Evolutionary conservation across 116 monocot species (phyloP).

Genomic region (Posidonia oceanica): DNA sequence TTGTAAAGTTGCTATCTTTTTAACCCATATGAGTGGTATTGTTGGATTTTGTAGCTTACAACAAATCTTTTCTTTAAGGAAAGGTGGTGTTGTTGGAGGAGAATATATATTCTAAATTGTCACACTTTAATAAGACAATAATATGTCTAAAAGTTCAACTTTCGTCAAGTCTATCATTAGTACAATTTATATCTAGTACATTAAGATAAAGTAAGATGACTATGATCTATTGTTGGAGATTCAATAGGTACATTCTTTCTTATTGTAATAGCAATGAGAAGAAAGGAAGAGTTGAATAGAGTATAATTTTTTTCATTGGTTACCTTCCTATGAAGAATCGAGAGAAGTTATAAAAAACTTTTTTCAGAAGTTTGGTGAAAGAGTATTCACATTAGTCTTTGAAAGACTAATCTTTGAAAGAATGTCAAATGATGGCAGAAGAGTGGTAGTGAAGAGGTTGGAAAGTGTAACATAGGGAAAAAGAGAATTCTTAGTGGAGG

Average conservation of each 20-base stretch:
- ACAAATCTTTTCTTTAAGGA: background rate
- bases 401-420: too few relatives aligned
- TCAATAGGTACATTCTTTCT: background rate
- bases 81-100: background rate
- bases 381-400: too few relatives aligned
- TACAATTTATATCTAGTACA: too few relatives aligned
- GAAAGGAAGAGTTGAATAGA: background rate
- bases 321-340: constrained; percentile 6
- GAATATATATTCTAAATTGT: too few relatives aligned
- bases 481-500: constrained; percentile 14
- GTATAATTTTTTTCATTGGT: background rate
- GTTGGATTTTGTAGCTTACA: too few relatives aligned
- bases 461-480: background rate
- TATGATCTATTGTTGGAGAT: background rate
- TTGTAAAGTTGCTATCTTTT: too few relatives aligned
- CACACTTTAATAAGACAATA: too few relatives aligned
- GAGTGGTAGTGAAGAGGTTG: too few relatives aligned
- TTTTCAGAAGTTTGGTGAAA: constrained; percentile 3
- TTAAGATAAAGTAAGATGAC: background rate
- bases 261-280: too few relatives aligned
- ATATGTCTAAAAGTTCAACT: background rate
- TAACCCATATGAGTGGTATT: too few relatives aligned
- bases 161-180: too few relatives aligned
- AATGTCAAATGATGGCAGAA: constrained; percentile 12
- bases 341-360: constrained; percentile 6